Evolutionary conservation across 2,329 filamentous ascomycete genomes (phyloP).

Genomic region (Paecilomyces dactylethromorphus): DNA sequence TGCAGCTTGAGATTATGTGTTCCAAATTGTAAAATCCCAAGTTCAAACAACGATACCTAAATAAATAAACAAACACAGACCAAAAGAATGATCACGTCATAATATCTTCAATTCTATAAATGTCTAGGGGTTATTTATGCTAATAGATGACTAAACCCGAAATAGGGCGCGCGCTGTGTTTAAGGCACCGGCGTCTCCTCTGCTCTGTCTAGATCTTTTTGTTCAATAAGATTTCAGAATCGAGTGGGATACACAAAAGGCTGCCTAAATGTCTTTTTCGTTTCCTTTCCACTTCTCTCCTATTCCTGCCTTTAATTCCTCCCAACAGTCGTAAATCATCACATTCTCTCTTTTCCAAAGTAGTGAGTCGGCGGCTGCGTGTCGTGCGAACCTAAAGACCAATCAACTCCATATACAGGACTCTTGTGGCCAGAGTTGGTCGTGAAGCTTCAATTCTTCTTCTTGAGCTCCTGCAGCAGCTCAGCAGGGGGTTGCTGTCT

Average conservation of each 20-base stretch:
- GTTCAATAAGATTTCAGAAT: not conserved
- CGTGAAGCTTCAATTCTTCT: conserved; percentile 4
- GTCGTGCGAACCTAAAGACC: not conserved
- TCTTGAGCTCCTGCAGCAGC: conserved; percentile 55
- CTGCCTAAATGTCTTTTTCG: not conserved
- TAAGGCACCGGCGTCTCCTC: not conserved
- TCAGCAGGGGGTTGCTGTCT: conserved; percentile 81
- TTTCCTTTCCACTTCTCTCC: not conserved
- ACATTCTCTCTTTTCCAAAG: conserved; percentile 11
- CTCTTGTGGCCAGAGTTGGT: not conserved
- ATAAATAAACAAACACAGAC: not conserved
- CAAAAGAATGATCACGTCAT: not conserved
- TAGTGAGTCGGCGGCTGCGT: not conserved
- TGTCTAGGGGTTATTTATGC: not conserved
- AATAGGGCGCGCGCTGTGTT: not conserved
- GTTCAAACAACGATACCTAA: not conserved
- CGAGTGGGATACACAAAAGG: not conserved
- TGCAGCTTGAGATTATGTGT: too few relatives aligned
- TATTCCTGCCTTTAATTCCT: not conserved
- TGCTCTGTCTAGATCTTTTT: not conserved
- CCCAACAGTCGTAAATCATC: not conserved
- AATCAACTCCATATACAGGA: not conserved
- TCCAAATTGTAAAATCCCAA: too few relatives aligned
- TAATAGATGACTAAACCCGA: not conserved
- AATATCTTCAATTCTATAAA: not conserved